Evolutionary conservation across 177 flowering plant species (phyloP).

Genomic region (Vitis hybrid): DNA sequence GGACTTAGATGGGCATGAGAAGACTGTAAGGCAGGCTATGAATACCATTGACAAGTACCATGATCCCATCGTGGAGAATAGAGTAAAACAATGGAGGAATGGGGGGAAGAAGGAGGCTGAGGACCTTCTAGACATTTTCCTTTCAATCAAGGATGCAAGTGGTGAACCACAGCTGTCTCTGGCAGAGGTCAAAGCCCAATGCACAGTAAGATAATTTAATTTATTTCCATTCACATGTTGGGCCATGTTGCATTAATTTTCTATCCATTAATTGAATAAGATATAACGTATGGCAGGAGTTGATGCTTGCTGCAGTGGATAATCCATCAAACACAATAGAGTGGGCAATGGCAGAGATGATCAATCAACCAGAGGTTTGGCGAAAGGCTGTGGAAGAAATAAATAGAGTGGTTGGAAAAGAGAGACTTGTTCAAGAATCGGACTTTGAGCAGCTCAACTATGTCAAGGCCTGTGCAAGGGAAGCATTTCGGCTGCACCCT

Average conservation of each 20-base stretch:
- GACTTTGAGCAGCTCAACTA: slow-evolving; percentile 41
- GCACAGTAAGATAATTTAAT: slow-evolving; percentile 9
- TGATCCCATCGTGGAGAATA: slow-evolving; percentile 33
- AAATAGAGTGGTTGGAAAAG: slow-evolving; percentile 43
- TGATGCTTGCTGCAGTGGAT: slow-evolving; percentile 52
- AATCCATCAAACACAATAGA: slow-evolving; percentile 51
- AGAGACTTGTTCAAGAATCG: slow-evolving; percentile 47
- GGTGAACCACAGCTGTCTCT: slow-evolving; percentile 37
- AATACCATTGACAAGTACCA: slow-evolving; percentile 23
- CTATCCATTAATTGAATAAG: neutral
- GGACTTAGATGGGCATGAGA: slow-evolving; percentile 49
- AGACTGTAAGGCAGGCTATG: slow-evolving; percentile 21
- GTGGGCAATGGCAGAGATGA: slow-evolving; percentile 58
- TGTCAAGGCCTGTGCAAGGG: slow-evolving; percentile 41
- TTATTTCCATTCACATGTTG: too few species aligned
- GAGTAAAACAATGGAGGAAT: slow-evolving; percentile 37
- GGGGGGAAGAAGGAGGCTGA: slow-evolving; percentile 22
- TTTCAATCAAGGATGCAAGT: slow-evolving; percentile 28
- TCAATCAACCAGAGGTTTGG: slow-evolving; percentile 38
- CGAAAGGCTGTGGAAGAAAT: slow-evolving; percentile 38
- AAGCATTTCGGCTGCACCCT: slow-evolving; percentile 51
- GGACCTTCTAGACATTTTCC: slow-evolving; percentile 52
- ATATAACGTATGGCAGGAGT: slow-evolving; percentile 24
- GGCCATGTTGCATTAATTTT: too few species aligned
- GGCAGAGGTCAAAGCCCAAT: slow-evolving; percentile 48